Base-by-base conservation (phyloP, 176 grass and related monocot species). In the Musa troglodytarum region DNA sequence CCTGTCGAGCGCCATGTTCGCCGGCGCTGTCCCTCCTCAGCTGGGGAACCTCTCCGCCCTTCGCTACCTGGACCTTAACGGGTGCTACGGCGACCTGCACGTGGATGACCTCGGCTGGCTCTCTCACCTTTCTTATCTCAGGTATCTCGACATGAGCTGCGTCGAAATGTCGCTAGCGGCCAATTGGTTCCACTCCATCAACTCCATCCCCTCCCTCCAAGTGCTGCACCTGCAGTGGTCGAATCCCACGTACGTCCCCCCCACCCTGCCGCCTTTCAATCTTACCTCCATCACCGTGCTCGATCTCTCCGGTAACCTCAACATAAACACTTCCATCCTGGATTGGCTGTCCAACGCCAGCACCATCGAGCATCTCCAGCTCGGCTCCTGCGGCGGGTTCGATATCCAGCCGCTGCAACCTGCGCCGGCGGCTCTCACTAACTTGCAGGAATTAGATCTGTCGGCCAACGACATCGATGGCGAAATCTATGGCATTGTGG, bases 271-370 rank as follows among this genome's bases (percentile, higher is more conserved):
- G 34, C 17, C 77, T 29, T 53, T 71, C 13, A 84, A 84, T 61
- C 70, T 84, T 15, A 77, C 82, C 11, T 70, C 59, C 69, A 76
- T 84, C 73, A 51, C 58, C 52, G 53, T 63, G 50, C 59, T 84
- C 57, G 82, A 84, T 75, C 70, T 84, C 43, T 84, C 76, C 55
- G 13, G 76, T 25, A 84, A 75, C 34, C 13, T 54, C 11, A 72
- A 74, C 69, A 64, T 84, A 23, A 74, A 58, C 58, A 74, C 57
- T 14, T 67, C 12, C 21, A 57, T 84, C 23, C 76, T 77, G 1
- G 25, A 58, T 20, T 84, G 82, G 82, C 17, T 84, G 58, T 84
- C 79, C 52, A 84, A 76, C 28, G 75, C 79, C 65, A 69, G 70
- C 19, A 79, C 26, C 65, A 71, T 84, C 65, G 49, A 79, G 53